These are phyloP conservation scores for Solanum hybrid DNA, from an alignment of 305 asterid genomes.

Conservation along the genomic window DNA sequence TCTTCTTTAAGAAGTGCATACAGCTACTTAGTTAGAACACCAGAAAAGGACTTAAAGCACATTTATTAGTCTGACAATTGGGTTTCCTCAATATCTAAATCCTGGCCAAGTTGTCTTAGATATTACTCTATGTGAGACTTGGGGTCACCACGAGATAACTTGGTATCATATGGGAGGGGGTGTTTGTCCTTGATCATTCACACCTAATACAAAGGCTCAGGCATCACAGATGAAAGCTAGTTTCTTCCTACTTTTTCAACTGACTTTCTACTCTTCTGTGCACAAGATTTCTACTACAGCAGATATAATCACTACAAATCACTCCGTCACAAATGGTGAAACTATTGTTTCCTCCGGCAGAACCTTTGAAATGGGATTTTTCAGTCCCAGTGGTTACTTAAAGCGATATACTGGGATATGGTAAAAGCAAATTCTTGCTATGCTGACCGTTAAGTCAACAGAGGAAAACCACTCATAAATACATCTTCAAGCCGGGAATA, in stretches of 20 bases:
- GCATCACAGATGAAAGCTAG: neutral
- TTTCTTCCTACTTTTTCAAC: neutral
- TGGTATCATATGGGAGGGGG: neutral
- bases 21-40: neutral
- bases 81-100: neutral
- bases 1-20: neutral
- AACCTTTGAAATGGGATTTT: slow-evolving; percentile 6
- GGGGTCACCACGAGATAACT: neutral
- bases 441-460: neutral
- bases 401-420: slow-evolving; percentile 4
- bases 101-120: neutral
- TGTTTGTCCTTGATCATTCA: neutral
- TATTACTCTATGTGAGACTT: neutral
- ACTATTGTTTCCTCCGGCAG: neutral
- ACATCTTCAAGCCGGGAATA: neutral
- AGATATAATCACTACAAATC: neutral
- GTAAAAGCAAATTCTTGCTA: neutral
- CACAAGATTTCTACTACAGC: neutral
- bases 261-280: neutral
- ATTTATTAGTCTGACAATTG: neutral
- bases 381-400: neutral
- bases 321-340: neutral
- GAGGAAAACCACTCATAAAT: neutral
- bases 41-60: neutral
- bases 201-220: neutral